These are phyloP conservation scores for Neocatenulostroma microsporum DNA, from an alignment of 2,329 filamentous ascomycete species.

Conservation along the genomic window DNA sequence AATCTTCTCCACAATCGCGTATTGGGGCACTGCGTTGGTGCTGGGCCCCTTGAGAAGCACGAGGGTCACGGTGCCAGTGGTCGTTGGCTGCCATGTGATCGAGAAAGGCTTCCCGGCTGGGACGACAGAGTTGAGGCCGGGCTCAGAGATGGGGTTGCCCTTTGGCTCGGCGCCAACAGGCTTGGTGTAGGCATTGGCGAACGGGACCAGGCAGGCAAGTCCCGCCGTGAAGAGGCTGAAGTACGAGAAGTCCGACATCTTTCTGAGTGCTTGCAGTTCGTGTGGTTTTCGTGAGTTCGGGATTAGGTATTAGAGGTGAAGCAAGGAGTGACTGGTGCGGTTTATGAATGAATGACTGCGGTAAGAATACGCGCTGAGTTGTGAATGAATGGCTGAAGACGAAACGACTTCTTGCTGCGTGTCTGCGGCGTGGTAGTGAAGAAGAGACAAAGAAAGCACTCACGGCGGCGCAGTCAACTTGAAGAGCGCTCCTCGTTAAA, in stretches of 20 bases:
- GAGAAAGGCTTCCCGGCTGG: slow-evolving; percentile 49
- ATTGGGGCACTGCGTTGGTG: slow-evolving; percentile 45
- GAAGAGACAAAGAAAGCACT: neutral
- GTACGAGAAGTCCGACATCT: slow-evolving; percentile 28
- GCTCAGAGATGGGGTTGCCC: slow-evolving; percentile 50
- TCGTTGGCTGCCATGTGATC: slow-evolving; percentile 46
- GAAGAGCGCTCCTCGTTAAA: no score
- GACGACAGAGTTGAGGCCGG: slow-evolving; percentile 46
- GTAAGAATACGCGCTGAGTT: no score
- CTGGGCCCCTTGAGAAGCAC: slow-evolving; percentile 53
- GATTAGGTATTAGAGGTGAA: slow-evolving; percentile 7
- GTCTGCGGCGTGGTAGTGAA: slow-evolving; percentile 1
- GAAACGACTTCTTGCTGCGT: slow-evolving; percentile 5
- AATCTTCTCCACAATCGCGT: slow-evolving; percentile 46
- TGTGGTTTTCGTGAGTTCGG: slow-evolving; percentile 1
- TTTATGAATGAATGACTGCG: slow-evolving; percentile 25
- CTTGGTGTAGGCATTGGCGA: slow-evolving; percentile 41
- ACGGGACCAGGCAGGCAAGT: slow-evolving; percentile 42
- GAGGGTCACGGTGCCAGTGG: slow-evolving; percentile 47
- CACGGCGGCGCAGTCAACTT: no score
- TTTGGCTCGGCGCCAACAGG: slow-evolving; percentile 21
- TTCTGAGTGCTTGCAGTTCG: neutral
- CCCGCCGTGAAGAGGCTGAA: slow-evolving; percentile 46
- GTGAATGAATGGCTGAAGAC: slow-evolving; percentile 24
- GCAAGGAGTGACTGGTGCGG: slow-evolving; percentile 15